Conservation (phyloP, 2,329 filamentous ascomycete species). For the Neofusicoccum sp. region DNA sequence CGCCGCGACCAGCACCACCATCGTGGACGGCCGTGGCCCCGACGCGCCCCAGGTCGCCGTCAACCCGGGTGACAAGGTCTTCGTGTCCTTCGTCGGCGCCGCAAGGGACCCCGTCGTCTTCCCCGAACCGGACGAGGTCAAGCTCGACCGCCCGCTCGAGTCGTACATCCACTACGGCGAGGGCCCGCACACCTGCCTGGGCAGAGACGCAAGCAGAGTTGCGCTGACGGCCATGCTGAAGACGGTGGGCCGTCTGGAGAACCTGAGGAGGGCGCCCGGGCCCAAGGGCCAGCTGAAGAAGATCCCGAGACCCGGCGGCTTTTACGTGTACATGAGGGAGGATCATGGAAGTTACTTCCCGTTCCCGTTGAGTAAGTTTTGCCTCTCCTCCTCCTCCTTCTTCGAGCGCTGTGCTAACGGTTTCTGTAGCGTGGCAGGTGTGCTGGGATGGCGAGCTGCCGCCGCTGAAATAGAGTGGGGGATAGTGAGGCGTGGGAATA, state of each 20-base stretch:
- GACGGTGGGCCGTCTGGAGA: conserved; percentile 62
- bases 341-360: conserved; percentile 29
- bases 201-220: conserved; percentile 61
- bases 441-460: conserved; percentile 26
- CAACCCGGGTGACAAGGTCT: conserved; percentile 61
- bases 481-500: not conserved
- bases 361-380: conserved; percentile 27
- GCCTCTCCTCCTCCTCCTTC: conserved; percentile 43
- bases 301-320: conserved; percentile 47
- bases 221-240: conserved; percentile 71
- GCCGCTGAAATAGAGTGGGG: conserved; percentile 2
- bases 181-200: conserved; percentile 66
- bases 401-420: conserved; percentile 28
- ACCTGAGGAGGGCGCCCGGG: conserved; percentile 63
- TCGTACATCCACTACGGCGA: conserved; percentile 67
- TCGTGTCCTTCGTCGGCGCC: conserved; percentile 61
- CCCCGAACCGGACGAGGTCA: conserved; percentile 62
- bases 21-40: conserved; percentile 52
- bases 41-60: conserved; percentile 47
- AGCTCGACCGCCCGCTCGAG: conserved; percentile 64
- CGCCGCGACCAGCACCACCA: conserved; percentile 50
- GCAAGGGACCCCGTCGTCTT: conserved; percentile 50
- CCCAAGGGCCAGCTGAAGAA: conserved; percentile 70
- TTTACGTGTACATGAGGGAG: conserved; percentile 27
- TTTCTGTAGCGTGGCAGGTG: conserved; percentile 29